A percentile compares a stretch with the other conserved stretches of the same genome.
phyloP scores from a whole-genome alignment of 2,329 filamentous ascomycete species.

The Trichoderma sp. region DNA sequence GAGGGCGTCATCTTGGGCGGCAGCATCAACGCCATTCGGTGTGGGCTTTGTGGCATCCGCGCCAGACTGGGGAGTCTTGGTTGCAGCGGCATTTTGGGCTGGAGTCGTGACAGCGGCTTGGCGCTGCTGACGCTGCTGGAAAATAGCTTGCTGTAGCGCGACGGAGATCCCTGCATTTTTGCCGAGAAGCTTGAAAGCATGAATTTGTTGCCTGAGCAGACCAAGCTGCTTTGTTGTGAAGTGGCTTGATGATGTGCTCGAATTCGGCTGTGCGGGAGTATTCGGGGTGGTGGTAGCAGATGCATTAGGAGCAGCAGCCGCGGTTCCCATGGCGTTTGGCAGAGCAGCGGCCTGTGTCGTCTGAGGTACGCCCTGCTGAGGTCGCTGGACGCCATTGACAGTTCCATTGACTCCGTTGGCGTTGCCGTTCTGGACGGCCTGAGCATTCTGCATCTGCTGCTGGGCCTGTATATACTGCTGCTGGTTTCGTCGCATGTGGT shows the following conservation, averaged over 20 bases:
- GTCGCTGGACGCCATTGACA: slow-evolving; percentile 55
- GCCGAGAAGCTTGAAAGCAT: slow-evolving; percentile 86
- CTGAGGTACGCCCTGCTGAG: slow-evolving; percentile 45
- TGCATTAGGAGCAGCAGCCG: slow-evolving; percentile 42
- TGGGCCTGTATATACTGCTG: slow-evolving; percentile 49
- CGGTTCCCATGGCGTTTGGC: slow-evolving; percentile 44
- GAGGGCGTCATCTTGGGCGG: slow-evolving; percentile 40
- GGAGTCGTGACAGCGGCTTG: slow-evolving; percentile 54
- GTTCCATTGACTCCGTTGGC: slow-evolving; percentile 57
- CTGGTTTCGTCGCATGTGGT: slow-evolving; percentile 56
- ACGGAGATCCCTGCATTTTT: slow-evolving; percentile 83
- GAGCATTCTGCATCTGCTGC: slow-evolving; percentile 47
- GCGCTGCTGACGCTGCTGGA: slow-evolving; percentile 71
- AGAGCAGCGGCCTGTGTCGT: slow-evolving; percentile 37
- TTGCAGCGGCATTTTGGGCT: slow-evolving; percentile 42
- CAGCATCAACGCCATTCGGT: slow-evolving; percentile 44
- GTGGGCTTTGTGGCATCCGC: slow-evolving; percentile 44
- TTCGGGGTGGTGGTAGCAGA: slow-evolving; percentile 41
- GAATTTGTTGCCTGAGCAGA: slow-evolving; percentile 81
- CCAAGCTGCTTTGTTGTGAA: slow-evolving; percentile 80
- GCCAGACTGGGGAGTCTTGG: slow-evolving; percentile 39
- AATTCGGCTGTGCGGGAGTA: slow-evolving; percentile 40
- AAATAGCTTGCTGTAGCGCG: slow-evolving; percentile 80
- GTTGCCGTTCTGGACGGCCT: slow-evolving; percentile 50
- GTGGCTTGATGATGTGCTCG: slow-evolving; percentile 52